Evolutionary conservation across 2,329 filamentous ascomycete genomes (phyloP), one percentile per base, ranked within the genome.

Genomic region (Monosporascus sp.): DNA sequence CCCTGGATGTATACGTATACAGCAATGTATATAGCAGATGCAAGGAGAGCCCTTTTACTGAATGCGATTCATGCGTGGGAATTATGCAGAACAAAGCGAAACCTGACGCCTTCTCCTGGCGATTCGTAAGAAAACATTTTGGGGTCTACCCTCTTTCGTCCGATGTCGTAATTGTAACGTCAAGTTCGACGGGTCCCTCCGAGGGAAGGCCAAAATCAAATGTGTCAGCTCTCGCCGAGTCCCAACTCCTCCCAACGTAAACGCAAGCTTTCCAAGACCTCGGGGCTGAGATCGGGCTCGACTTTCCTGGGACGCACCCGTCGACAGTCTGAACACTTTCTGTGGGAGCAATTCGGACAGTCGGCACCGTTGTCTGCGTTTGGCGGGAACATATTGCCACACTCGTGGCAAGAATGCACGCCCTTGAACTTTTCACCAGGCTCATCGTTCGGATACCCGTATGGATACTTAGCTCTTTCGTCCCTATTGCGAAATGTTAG

Each of bases 401-500:
- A 91, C 51, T 78, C 72, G 59, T 85, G 79, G 68, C 88, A 91
- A 34, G 76, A 75, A 65, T 81, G 81, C 50, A 81, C 74, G 24
- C 79, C 77, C 37, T 77, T 71, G 55, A 78, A 76, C 55, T 71
- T 77, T 3, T 71, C 69, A 2, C 80, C 80, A 50, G 80, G 82
- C 37, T 73, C 79, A 61, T 90, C 86, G 43, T 86, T 84, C 5
- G 85, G 86, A 66, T 89, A 89, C 44, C 85, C 86, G 57, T 83
- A 79, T 0, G 85, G 85, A 67, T 86, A 89, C 64, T 86, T 87
- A 63, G 82, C 77, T 64, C 81, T 83, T 72, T 87, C 88, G 56
- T 84, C 75, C 48, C 83, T 86, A 62, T 58, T 60, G 59, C 41
- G 61, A 55, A 17, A 52, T 55, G 52, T 51, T 45, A 59, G 4